Evolutionary conservation across 2,329 filamentous ascomycete genomes (phyloP).

Genomic region (Mariannaea elegans): DNA sequence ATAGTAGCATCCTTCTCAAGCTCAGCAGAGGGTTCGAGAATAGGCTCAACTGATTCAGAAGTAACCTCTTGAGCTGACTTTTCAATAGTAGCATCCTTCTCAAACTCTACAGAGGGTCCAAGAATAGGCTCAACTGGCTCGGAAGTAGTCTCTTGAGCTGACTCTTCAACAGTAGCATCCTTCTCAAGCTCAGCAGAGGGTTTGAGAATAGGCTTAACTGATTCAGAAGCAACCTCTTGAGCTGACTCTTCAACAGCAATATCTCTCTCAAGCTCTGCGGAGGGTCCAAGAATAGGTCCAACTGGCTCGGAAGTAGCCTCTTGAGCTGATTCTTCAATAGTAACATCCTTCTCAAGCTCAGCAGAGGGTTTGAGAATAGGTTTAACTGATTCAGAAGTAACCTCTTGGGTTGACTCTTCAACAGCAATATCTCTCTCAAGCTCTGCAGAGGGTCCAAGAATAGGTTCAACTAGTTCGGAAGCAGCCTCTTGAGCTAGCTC

Average conservation of each 20-base stretch:
- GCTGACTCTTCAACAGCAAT: not conserved
- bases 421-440: not conserved
- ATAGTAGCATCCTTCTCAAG: not conserved
- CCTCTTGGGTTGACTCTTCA: not conserved
- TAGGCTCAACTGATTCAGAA: not conserved
- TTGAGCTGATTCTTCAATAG: not conserved
- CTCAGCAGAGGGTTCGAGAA: not conserved
- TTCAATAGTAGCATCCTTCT: not conserved
- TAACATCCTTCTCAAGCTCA: not conserved
- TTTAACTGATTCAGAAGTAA: not conserved
- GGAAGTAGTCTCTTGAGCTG: not conserved
- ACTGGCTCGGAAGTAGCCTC: not conserved
- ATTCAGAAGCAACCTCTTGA: not conserved
- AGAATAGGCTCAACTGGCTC: conserved; percentile 2
- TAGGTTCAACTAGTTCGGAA: not conserved
- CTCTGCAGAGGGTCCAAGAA: not conserved
- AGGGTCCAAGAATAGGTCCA: not conserved
- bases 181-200: not conserved
- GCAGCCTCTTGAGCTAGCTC: not conserved
- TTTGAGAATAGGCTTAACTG: not conserved
- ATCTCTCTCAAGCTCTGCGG: not conserved
- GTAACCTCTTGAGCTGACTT: not conserved
- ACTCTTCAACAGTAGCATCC: not conserved
- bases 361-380: not conserved
- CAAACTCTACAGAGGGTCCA: not conserved